Conservation (phyloP, 495 filamentous ascomycete species). For the Terfezia boudieri region DNA sequence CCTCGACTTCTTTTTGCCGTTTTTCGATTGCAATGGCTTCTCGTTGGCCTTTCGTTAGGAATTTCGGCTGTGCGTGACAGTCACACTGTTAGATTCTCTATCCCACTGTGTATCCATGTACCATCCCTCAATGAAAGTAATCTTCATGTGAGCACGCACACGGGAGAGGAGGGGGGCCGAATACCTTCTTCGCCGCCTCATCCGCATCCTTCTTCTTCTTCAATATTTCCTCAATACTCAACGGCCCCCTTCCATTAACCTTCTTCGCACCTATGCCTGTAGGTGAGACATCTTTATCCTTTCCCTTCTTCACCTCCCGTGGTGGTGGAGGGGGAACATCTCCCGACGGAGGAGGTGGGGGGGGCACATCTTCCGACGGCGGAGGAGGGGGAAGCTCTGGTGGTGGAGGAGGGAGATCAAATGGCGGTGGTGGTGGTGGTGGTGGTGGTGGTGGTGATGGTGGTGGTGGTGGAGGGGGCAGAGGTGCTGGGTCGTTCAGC, state of each 20-base stretch:
- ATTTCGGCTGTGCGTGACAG: constrained; percentile 44
- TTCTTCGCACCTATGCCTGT: not conserved
- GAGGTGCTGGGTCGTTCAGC: not conserved
- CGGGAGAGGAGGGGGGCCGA: not conserved
- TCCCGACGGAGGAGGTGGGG: constrained; percentile 31
- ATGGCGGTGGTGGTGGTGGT: constrained; percentile 23
- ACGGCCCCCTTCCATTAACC: constrained; percentile 23
- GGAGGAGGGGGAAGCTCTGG: constrained; percentile 34
- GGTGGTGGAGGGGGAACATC: constrained; percentile 20
- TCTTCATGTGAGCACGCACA: too few species aligned
- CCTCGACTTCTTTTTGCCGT: constrained; percentile 61
- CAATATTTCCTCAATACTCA: constrained; percentile 58
- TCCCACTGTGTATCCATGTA: constrained; percentile 2
- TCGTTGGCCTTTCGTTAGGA: constrained; percentile 70
- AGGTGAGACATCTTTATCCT: constrained; percentile 11
- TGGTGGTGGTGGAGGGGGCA: constrained; percentile 8
- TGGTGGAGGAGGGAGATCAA: constrained; percentile 26
- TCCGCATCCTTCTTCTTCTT: constrained; percentile 60
- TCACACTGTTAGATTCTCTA: constrained; percentile 4
- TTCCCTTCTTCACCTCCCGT: constrained; percentile 5
- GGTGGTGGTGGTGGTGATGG: constrained; percentile 19
- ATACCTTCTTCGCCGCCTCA: constrained; percentile 52
- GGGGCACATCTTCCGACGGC: constrained; percentile 21
- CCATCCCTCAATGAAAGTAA: not conserved
- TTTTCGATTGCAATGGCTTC: constrained; percentile 74